Conservation (phyloP, 169 alveolate species). For the Plasmodium blacklocki region DNA sequence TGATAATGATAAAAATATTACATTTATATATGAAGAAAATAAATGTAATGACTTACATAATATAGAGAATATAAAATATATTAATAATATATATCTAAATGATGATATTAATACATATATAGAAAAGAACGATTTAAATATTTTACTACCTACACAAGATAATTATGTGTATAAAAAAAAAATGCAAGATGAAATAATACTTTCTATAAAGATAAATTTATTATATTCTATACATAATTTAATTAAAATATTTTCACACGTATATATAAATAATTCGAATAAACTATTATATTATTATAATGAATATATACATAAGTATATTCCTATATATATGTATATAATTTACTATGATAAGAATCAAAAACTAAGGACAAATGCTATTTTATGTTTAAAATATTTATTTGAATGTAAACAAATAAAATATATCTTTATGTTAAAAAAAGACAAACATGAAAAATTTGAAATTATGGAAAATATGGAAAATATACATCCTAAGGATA, state of each 20-base stretch:
- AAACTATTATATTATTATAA: constrained; percentile 64
- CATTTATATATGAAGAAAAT: too few species aligned
- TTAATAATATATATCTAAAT: background rate
- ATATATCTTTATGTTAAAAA: constrained; percentile 44
- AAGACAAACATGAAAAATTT: background rate
- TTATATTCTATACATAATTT: constrained; percentile 54
- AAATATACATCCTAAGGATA: background rate
- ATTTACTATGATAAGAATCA: constrained; percentile 33
- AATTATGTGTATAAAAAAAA: constrained; percentile 21
- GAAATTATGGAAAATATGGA: background rate
- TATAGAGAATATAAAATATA: background rate
- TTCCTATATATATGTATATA: constrained; percentile 47
- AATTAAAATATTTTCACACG: constrained; percentile 66
- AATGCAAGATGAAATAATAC: constrained; percentile 43
- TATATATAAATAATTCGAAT: constrained; percentile 72
- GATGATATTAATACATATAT: background rate
- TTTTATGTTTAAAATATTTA: constrained; percentile 59
- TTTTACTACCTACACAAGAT: constrained; percentile 1
- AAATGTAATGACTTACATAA: background rate
- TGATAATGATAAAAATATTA: background rate
- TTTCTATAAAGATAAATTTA: constrained; percentile 31
- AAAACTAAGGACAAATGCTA: constrained; percentile 43
- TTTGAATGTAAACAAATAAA: constrained; percentile 70
- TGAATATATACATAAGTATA: constrained; percentile 38
- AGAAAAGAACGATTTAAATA: background rate